phyloP scores from a whole-genome alignment of 2,329 filamentous ascomycete species.

The Sclerotiophoma versabilis region DNA sequence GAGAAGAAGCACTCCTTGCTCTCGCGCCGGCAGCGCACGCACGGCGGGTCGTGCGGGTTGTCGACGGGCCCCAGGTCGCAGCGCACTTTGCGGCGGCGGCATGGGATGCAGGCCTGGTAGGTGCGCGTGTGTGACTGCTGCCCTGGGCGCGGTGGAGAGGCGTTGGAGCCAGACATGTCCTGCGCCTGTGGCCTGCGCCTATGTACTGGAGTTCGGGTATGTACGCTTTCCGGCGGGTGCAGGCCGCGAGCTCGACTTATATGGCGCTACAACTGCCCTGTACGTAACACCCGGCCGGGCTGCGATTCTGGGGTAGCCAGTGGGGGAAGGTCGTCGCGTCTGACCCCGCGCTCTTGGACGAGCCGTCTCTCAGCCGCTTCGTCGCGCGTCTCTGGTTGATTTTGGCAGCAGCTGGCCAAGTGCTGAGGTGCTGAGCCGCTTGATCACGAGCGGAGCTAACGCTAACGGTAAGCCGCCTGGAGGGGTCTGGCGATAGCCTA shows the following conservation, averaged over 20 bases:
- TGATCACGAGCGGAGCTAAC: constrained; percentile 7
- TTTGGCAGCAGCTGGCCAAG: background rate
- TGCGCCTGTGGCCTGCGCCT: background rate
- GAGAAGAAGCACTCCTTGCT: constrained; percentile 98
- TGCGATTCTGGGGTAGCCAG: constrained; percentile 6
- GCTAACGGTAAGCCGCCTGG: background rate
- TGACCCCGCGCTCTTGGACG: constrained; percentile 5
- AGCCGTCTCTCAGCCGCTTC: background rate
- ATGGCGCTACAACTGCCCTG: constrained; percentile 3
- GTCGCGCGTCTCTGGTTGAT: constrained; percentile 3
- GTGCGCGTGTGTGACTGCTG: constrained; percentile 16
- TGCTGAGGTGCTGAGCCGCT: constrained; percentile 7
- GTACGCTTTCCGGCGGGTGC: constrained; percentile 20
- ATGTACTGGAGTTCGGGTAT: constrained; percentile 7
- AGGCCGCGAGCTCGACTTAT: constrained; percentile 8
- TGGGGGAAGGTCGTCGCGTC: constrained; percentile 17
- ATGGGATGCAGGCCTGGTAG: constrained; percentile 56
- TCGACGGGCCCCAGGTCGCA: constrained; percentile 72
- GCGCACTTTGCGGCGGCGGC: constrained; percentile 44
- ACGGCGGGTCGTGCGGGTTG: constrained; percentile 91
- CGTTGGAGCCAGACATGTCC: constrained; percentile 9
- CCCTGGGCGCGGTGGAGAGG: constrained; percentile 6
- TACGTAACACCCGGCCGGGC: constrained; percentile 5
- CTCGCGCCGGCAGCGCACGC: constrained; percentile 90
- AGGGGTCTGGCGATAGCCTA: background rate